Base-by-base conservation (phyloP, 768 basidiomycete species). In the Dioszegia hungarica region DNA sequence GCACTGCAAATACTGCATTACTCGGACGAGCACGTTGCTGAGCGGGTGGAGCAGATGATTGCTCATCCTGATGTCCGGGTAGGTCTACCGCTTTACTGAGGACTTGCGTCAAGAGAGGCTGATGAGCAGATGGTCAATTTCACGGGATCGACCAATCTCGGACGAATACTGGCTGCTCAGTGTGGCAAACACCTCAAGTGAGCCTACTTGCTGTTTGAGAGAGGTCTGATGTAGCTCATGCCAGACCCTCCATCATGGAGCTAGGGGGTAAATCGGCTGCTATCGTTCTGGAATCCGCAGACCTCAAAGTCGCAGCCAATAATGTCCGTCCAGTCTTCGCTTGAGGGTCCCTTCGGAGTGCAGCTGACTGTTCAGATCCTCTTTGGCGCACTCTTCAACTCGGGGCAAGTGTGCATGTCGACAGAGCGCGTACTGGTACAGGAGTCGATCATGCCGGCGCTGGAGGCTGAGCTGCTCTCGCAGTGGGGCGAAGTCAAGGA, bases 231-330 rank as follows among this genome's bases (percentile, higher is more conserved):
- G 8, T 19, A 24, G 37, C 46, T 51, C 33, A 36, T 29, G 29
- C 9, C 31, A 68, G 67, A 57, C 76, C 78, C 9, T 64, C 66
- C 17, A 39, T 73, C 10, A 60, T 79, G 44, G 76, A 77, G 34
- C 61, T 77, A 22, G 77, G 77, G 10, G 78, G 78, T 6, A 78
- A 78, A 63, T 73, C 76, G 0, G 68, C 76, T 1, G 73, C 76
- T 3, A 70, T 78, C 39, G 76, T 79, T 6, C 60, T 77, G 10
- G 70, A 71, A 9, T 81, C 83, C 51, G 84, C 84, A 0, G 78
- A 85, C 63, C 61, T 85, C 24, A 66, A 77, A 10, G 76, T 81
- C 38, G 84, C 84, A 0, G 82, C 85, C 0, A 80, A 80, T 59
- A 69, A 74, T 46, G 73, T 71, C 24, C 38, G 68, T 61, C 15